phyloP scores from a whole-genome alignment of 2,329 filamentous ascomycete genomes.

The Fusarium sacchari region DNA sequence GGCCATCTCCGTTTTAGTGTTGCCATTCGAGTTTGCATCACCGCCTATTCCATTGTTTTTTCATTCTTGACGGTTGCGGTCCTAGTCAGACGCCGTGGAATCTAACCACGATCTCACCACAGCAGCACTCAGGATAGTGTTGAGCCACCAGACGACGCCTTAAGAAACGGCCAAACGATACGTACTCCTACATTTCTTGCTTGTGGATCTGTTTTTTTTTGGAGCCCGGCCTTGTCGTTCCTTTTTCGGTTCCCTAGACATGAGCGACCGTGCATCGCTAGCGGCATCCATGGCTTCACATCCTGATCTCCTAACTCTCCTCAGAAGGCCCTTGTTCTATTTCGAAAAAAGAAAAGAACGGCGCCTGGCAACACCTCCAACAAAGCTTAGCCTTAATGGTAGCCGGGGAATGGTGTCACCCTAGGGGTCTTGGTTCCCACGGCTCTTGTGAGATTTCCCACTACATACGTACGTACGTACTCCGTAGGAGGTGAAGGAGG shows the following conservation, averaged over 20 bases:
- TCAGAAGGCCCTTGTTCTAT: constrained; percentile 19
- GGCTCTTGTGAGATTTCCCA: not conserved
- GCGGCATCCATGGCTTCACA: constrained; percentile 17
- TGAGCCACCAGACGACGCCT: constrained; percentile 10
- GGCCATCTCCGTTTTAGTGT: constrained; percentile 7
- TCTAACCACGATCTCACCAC: not conserved
- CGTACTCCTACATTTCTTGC: not conserved
- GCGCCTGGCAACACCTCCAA: constrained; percentile 31
- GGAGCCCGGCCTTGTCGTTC: not conserved
- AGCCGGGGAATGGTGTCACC: constrained; percentile 38
- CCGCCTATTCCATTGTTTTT: constrained; percentile 11
- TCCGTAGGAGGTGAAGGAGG: not conserved
- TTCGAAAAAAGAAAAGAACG: constrained; percentile 32
- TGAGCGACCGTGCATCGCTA: constrained; percentile 37
- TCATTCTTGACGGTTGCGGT: constrained; percentile 10
- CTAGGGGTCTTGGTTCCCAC: not conserved
- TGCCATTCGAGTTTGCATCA: constrained; percentile 1
- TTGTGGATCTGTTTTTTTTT: constrained; percentile 19
- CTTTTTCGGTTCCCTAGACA: constrained; percentile 14
- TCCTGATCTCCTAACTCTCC: constrained; percentile 31
- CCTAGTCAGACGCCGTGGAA: constrained; percentile 1
- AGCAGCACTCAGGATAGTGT: constrained; percentile 4
- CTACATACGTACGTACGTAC: not conserved
- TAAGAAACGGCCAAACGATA: constrained; percentile 19
- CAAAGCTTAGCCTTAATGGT: constrained; percentile 38